Conservation (phyloP, 2,329 filamentous ascomycete genomes). For the Calonectria pteridis region DNA sequence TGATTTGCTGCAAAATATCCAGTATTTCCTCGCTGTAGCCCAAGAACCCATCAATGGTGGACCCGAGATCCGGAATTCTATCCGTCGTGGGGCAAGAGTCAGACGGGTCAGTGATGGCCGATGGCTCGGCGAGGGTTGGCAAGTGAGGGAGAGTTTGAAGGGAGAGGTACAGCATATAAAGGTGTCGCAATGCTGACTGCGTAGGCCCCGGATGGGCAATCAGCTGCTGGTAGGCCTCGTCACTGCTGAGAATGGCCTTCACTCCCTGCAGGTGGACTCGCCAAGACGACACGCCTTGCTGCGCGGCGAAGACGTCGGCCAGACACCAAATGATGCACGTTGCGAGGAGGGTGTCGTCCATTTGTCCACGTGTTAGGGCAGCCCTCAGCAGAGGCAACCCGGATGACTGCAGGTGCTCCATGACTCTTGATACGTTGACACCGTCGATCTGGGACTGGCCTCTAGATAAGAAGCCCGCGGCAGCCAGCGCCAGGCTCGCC, state of each 20-base stretch:
- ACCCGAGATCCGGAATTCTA: fast-evolving
- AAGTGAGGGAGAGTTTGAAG: conserved; percentile 44
- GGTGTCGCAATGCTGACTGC: conserved; percentile 41
- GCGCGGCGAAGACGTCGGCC: conserved; percentile 42
- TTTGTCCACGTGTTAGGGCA: conserved; percentile 35
- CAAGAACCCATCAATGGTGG: conserved; percentile 45
- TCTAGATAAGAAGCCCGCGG: conserved; percentile 42
- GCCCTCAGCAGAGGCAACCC: conserved; percentile 40
- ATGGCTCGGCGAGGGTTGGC: conserved; percentile 15
- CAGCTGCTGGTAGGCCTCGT: conserved; percentile 4
- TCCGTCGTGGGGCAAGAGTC: neutral
- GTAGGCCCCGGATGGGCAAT: neutral
- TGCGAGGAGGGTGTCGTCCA: conserved; percentile 41
- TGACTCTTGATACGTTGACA: conserved; percentile 29
- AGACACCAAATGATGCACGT: conserved; percentile 48
- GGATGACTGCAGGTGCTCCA: conserved; percentile 42
- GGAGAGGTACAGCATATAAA: conserved; percentile 45
- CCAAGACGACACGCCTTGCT: conserved; percentile 40
- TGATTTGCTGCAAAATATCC: conserved; percentile 41
- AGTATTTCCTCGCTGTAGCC: conserved; percentile 47
- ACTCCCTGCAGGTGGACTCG: conserved; percentile 43
- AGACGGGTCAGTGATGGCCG: neutral
- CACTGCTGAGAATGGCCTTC: conserved; percentile 36
- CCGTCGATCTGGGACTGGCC: conserved; percentile 40
- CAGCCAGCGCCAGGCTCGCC: conserved; percentile 42